Base-by-base conservation (phyloP, 2,329 filamentous ascomycete genomes). In the Epichloe sibirici region DNA sequence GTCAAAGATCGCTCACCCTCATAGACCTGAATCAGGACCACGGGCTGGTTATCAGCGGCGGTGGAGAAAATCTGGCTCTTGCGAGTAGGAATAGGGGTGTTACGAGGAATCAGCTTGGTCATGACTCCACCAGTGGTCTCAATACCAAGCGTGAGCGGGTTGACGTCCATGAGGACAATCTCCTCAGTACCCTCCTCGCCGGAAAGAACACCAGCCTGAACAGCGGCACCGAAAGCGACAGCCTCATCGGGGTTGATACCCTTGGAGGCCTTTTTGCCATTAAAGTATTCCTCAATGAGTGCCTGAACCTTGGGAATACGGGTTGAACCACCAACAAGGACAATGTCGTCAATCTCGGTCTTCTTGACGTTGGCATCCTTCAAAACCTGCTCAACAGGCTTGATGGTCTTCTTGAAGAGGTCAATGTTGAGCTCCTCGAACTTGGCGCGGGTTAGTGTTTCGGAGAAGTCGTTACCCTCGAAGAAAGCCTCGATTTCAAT, bases 371-470 rank as follows among this genome's bases (percentile, higher is more conserved):
- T 95, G 70, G 90, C 90, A 63, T 97, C 93, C 79, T 95, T 95
- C 68, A 98, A 82, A 61, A 97, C 93, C 81, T 96, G 90, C 78
- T 97, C 90, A 61, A 97, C 93, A 54, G 93, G 91, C 83, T 96
- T 95, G 61, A 97, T 82, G 54, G 93, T 97, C 82, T 93, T 95
- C 85, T 95, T 95, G 86, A 97, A 97, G 57, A 97, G 85, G 66
- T 97, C 91, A 63, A 90, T 90, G 86, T 97, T 97, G 65, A 97
- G 82, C 76, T 97, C 91, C 77, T 98, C 93, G 66, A 98, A 97
- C 82, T 97, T 97, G 79, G 93, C 93, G 64, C 91, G 88, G 71
- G 91, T 96, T 51, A 98, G 82, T 57, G 90, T 96, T 83, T 97
- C 91, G 48, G 90, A 96, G 80, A 97, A 95, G 73, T 97, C 93